Base-by-base conservation (phyloP, 2,329 filamentous ascomycete genomes). In the Aspergillus pseudoglaucus region DNA sequence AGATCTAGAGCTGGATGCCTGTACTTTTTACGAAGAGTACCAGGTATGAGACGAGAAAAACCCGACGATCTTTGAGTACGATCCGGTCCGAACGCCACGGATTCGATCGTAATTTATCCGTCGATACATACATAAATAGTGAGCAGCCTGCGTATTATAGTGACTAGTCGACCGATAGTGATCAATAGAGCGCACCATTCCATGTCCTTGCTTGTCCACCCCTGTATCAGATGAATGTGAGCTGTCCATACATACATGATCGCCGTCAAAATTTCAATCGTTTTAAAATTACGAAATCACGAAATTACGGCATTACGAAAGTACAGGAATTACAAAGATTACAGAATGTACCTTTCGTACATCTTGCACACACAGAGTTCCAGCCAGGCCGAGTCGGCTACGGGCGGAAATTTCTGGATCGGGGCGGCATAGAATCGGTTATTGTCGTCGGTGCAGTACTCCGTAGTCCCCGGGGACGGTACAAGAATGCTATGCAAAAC, bases 41-140 rank as follows among this genome's bases (percentile, higher is more conserved):
- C 42, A 47, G 66, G 71, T 67, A 74, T 61, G 72, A 72, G 73
- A 76, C 73, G 57, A 76, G 67, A 76, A 38, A 60, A 68, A 47
- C 38, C 60, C 69, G 68, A 72, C 63, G 70, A 68, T 74, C 53
- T 75, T 76, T 76, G 73, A 76, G 73, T 76, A 75, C 73, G 73
- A 61, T 70, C 64, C 56, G 65, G 62, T 68, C 64, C 54, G 60
- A 54, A 47, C 53, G 49, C 58, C 53, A 66, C 62, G 63, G 67
- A 59, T 64, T 56, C 41, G 51, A 63, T 64, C 65, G 70, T 73
- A 73, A 73, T 73, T 71, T 70, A 72, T 72, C 65, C 54, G 64
- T 73, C 63, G 68, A 59, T 53, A 73, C 66, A 72, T 35, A 53
- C 25, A 33, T 32, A 2, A 46, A 51, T 39, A 52, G 54, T 10